phyloP scores from a whole-genome alignment of 2,329 filamentous ascomycete species.

The Diaporthe sp. region DNA sequence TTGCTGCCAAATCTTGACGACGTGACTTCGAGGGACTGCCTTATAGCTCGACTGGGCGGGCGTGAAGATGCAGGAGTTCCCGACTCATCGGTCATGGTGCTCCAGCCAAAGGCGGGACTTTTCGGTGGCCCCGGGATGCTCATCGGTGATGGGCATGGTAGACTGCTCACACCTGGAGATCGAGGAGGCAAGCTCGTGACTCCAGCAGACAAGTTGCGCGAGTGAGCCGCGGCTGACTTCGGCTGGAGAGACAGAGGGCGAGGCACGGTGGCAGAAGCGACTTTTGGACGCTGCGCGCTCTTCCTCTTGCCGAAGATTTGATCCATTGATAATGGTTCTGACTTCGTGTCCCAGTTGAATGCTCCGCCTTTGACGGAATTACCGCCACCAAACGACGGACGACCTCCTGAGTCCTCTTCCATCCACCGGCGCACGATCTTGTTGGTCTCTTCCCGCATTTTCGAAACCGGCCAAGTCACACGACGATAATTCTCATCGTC shows the following conservation, averaged over 20 bases:
- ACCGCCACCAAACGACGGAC: slow-evolving; percentile 59
- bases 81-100: slow-evolving; percentile 33
- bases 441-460: slow-evolving; percentile 66
- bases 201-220: slow-evolving; percentile 25
- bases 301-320: slow-evolving; percentile 57
- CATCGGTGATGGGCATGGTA: slow-evolving; percentile 39
- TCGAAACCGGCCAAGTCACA: slow-evolving; percentile 70
- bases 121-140: slow-evolving; percentile 38
- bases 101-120: slow-evolving; percentile 40
- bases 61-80: slow-evolving; percentile 38
- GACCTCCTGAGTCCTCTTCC: slow-evolving; percentile 71
- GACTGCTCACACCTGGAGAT: slow-evolving; percentile 34
- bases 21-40: slow-evolving; percentile 34
- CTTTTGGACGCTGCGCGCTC: slow-evolving; percentile 47
- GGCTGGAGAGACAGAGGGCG: slow-evolving; percentile 35
- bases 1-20: slow-evolving; percentile 8
- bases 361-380: slow-evolving; percentile 59
- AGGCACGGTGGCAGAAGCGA: slow-evolving; percentile 46
- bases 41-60: slow-evolving; percentile 33
- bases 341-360: slow-evolving; percentile 74
- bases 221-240: slow-evolving; percentile 29
- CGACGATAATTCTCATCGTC: slow-evolving; percentile 73
- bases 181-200: slow-evolving; percentile 37
- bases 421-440: slow-evolving; percentile 76
- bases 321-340: slow-evolving; percentile 64